Evolutionary conservation across 2,329 filamentous ascomycete species (phyloP).

Genomic region (Hypoxylon sp.): DNA sequence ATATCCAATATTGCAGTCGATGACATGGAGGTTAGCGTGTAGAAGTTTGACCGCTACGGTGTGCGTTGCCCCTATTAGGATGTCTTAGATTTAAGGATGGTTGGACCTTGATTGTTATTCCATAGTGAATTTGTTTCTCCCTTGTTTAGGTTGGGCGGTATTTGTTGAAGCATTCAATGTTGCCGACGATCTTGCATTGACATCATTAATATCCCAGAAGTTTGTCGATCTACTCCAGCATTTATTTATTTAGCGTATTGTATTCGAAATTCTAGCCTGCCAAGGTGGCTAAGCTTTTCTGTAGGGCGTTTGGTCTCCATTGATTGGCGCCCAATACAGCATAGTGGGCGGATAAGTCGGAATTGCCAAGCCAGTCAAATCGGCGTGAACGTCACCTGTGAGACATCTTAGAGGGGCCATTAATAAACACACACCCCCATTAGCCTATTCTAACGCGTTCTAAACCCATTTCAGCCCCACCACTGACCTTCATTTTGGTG

Average conservation of each 20-base stretch:
- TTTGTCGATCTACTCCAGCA: conserved; percentile 34
- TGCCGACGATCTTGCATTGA: conserved; percentile 20
- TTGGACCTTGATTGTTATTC: not conserved
- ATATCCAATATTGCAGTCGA: conserved; percentile 6
- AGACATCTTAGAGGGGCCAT: conserved; percentile 11
- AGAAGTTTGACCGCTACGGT: conserved; percentile 2
- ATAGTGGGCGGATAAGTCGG: conserved; percentile 38
- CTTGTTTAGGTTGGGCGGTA: not conserved
- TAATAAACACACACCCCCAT: conserved; percentile 21
- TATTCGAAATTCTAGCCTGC: conserved; percentile 27
- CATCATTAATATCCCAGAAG: conserved; percentile 18
- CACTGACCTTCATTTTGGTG: conserved; percentile 26
- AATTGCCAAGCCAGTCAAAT: conserved; percentile 41
- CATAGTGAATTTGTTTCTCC: not conserved
- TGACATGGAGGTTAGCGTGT: conserved; percentile 2
- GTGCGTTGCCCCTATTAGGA: conserved; percentile 1
- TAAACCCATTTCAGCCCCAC: conserved; percentile 10
- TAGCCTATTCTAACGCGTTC: too few species aligned
- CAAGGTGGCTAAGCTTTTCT: conserved; percentile 45
- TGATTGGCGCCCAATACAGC: conserved; percentile 28
- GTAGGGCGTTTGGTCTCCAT: conserved; percentile 25
- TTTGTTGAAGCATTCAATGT: not conserved
- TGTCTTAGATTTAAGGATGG: conserved; percentile 14
- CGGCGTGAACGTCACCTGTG: conserved; percentile 33
- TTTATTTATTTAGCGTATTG: conserved; percentile 25